Base-by-base conservation (phyloP, 2,329 filamentous ascomycete species). In the Mycogone perniciosa region DNA sequence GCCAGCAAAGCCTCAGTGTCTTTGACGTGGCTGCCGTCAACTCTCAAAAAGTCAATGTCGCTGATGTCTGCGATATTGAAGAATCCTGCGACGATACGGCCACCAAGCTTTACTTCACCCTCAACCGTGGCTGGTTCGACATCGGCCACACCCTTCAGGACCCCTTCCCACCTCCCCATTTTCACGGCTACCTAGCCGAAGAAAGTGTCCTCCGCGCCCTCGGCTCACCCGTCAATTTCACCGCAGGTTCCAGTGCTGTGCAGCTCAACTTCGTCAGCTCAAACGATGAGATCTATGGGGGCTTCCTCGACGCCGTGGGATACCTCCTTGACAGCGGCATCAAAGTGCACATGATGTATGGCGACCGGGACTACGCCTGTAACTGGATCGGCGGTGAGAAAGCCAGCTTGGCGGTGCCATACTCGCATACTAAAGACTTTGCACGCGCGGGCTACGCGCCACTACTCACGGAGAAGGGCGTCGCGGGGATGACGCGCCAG, bases 361-460 rank as follows among this genome's bases (percentile, higher is more conserved):
- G 79, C 26, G 79, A 82, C 59, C 67, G 77, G 51, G 79, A 83
- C 62, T 82, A 77, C 59, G 75, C 78, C 48, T 83, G 79, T 64
- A 82, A 81, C 62, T 83, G 84, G 65, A 71, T 85, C 57, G 88
- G 88, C 30, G 88, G 86, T 26, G 77, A 92, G 65, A 80, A 80
- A 2, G 75, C 86, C 37, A 86, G 82, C 4, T 72, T 89, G 2
- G 76, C 79, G 1, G 69, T 89, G 0, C 72, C 79, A n/a, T 73
- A 77, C 20, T 68, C 73, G 30, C 66, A 74, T 44, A 62, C 67
- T 5, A 55, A 61, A 31, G 58, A 65, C n/a, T 82, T 85, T 55
- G 67, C 72, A 0, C 64, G 65, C 1, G 82, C 88, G 0, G 87
- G 86, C 1, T 93, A 92, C 64, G 78, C 80, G 0, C 80, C 84